Evolutionary conservation across 1,284 basidiomycete genomes (phyloP).

Genomic region (Ceratobasidium sp.): DNA sequence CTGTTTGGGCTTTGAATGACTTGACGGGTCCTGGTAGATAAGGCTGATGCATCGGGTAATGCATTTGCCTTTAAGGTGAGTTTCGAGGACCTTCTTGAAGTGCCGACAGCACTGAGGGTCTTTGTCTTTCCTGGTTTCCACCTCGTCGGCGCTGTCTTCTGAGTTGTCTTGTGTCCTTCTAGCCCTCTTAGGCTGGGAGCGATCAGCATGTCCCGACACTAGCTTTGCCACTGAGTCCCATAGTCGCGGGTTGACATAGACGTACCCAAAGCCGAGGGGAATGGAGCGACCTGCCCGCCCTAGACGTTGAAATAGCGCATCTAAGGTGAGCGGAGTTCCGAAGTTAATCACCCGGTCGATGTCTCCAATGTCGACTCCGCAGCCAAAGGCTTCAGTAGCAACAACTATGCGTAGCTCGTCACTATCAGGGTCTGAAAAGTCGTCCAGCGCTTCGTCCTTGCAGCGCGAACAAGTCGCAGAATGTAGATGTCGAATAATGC

Average conservation of each 20-base stretch:
- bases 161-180: too few relatives aligned
- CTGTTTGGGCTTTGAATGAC: too few relatives aligned
- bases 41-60: neutral
- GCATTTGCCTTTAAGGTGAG: neutral
- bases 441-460: neutral
- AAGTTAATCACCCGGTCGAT: neutral
- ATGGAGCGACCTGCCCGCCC: neutral
- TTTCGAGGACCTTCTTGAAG: neutral
- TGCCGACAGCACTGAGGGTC: neutral
- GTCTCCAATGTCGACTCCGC: conserved; percentile 14
- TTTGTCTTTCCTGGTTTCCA: neutral
- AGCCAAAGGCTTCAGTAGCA: conserved; percentile 7
- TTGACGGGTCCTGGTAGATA: neutral
- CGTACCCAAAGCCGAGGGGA: neutral
- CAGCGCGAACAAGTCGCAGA: neutral
- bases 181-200: neutral
- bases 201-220: too few relatives aligned
- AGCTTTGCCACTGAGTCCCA: neutral
- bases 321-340: neutral
- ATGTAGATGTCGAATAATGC: conserved; percentile 11
- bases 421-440: neutral
- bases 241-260: conserved; percentile 10
- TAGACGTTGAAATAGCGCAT: neutral
- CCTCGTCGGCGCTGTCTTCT: neutral
- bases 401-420: neutral